Conservation (phyloP, 306 rosid genomes). For the Phaseolus lunatus region DNA sequence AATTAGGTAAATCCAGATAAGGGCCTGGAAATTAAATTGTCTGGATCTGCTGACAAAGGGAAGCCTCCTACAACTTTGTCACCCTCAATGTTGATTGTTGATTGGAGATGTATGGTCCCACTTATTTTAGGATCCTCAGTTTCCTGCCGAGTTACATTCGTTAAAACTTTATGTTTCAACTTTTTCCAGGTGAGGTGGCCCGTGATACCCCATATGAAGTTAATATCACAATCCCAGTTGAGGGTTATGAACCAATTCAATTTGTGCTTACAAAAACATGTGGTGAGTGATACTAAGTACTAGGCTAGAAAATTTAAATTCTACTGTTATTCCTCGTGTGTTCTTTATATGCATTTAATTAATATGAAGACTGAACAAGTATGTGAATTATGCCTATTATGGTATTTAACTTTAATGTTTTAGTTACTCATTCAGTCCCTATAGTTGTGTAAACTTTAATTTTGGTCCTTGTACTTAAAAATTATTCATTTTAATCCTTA, state of each 20-base stretch:
- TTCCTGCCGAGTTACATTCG: conserved; percentile 31
- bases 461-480: too few relatives aligned
- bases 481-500: too few relatives aligned
- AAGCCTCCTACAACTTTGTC: conserved; percentile 91
- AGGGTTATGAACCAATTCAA: conserved; percentile 78
- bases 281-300: conserved; percentile 60
- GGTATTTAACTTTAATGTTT: not conserved
- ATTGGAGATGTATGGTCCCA: conserved; percentile 89
- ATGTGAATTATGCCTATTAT: not conserved
- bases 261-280: conserved; percentile 86
- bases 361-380: conserved; percentile 26
- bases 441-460: too few relatives aligned
- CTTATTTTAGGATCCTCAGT: conserved; percentile 38
- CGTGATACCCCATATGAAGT: conserved; percentile 71
- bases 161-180: conserved; percentile 34
- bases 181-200: conserved; percentile 71
- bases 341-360: conserved; percentile 24
- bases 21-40: conserved; percentile 71
- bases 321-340: not conserved
- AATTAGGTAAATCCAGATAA: conserved; percentile 69
- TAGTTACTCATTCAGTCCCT: too few relatives aligned
- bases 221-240: conserved; percentile 79
- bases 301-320: conserved; percentile 23
- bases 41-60: conserved; percentile 83
- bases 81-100: conserved; percentile 75